phyloP scores from a whole-genome alignment of 305 asterid species.

The Fraxinus xanthoxyloides region DNA sequence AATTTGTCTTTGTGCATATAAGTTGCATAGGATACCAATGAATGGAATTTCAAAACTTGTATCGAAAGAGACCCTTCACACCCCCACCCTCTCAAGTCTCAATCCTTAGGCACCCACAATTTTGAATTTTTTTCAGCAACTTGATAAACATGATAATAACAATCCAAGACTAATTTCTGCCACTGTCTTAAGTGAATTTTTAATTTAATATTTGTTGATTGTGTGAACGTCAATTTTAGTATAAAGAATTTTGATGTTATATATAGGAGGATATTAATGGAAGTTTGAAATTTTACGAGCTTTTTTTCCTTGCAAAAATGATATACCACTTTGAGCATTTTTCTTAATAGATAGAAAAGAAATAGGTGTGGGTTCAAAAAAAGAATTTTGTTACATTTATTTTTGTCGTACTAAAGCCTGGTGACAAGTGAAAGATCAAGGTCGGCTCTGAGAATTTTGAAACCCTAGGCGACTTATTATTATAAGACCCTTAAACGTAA shows the following conservation, averaged over 20 bases:
- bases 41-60: neutral
- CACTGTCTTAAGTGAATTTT: neutral
- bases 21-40: conserved; percentile 52
- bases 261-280: neutral
- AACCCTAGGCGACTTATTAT: no score
- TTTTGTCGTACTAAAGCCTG: no score
- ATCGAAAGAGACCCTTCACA: neutral
- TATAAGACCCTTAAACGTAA: no score
- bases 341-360: neutral
- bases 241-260: neutral
- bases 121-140: neutral
- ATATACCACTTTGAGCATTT: neutral
- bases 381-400: no score
- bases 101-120: neutral
- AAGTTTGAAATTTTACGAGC: neutral
- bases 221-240: neutral
- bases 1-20: neutral
- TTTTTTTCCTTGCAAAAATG: neutral
- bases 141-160: neutral
- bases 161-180: neutral
- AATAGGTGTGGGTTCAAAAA: no score
- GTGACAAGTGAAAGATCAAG: no score
- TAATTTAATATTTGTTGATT: neutral
- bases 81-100: neutral
- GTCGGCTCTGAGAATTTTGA: no score